A percentile compares a stretch with the other conserved stretches of the same genome.
These are phyloP conservation scores for Leptodermis oblonga DNA, from an alignment of 257 asterid genomes.

Conservation along the genomic window DNA sequence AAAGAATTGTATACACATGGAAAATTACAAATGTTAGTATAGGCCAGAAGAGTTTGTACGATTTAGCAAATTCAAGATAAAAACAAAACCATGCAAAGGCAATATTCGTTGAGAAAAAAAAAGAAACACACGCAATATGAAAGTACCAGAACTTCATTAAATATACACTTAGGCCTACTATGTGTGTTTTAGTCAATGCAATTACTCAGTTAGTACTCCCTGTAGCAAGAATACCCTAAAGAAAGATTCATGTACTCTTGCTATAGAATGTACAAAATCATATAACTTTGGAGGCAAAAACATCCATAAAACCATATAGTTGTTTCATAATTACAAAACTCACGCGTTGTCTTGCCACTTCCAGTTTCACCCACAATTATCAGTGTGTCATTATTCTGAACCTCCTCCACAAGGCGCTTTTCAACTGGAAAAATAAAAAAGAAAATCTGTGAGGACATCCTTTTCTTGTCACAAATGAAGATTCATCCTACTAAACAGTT, in stretches of 20 bases:
- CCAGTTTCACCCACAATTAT: slow-evolving; percentile 98
- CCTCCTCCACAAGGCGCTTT: slow-evolving; percentile 83
- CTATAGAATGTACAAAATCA: background rate
- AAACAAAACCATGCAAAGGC: background rate
- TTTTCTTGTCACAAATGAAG: background rate
- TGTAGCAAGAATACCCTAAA: background rate
- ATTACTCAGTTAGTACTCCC: background rate
- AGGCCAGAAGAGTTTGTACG: background rate
- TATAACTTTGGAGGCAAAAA: background rate
- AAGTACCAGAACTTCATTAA: background rate
- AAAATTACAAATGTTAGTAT: background rate
- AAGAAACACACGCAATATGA: no score
- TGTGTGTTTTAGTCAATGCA: background rate
- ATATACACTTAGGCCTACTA: background rate
- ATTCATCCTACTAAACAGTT: no score
- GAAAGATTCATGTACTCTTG: background rate
- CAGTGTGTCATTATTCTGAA: slow-evolving; percentile 59
- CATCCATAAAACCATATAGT: background rate
- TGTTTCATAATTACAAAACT: slow-evolving; percentile 25
- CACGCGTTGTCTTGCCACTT: slow-evolving; percentile 98
- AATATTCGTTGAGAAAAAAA: background rate
- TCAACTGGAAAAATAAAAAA: slow-evolving; percentile 41
- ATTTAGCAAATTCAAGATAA: background rate
- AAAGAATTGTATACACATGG: background rate
- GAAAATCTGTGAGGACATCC: background rate